Conservation (phyloP, 148 eudicot genomes). For the Silene uniflora region DNA sequence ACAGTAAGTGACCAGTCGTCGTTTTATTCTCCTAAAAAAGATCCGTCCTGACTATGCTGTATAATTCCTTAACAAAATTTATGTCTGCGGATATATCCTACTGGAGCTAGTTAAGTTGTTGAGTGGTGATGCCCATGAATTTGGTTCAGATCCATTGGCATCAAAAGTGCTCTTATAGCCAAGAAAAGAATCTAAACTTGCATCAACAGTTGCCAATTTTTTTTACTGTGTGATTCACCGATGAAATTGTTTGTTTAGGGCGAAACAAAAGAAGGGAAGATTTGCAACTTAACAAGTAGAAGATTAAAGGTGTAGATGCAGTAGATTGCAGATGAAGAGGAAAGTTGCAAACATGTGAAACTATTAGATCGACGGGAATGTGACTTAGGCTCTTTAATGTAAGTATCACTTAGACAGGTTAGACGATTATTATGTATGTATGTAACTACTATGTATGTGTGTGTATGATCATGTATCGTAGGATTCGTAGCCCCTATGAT, state of each 20-base stretch:
- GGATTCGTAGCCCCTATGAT: neutral
- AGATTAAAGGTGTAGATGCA: conserved; percentile 32
- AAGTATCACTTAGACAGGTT: conserved; percentile 18
- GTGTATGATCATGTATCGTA: conserved; percentile 18
- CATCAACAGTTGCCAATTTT: neutral
- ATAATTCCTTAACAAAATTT: neutral
- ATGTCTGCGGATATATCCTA: too few relatives aligned
- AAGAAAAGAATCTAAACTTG: neutral
- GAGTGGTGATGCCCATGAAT: neutral
- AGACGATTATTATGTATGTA: conserved; percentile 9
- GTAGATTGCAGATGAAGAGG: conserved; percentile 37
- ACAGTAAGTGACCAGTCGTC: conserved; percentile 72
- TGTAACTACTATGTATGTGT: neutral
- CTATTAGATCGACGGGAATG: too few relatives aligned
- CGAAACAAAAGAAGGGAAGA: conserved; percentile 79
- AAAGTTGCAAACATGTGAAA: conserved; percentile 21
- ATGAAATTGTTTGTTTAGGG: conserved; percentile 36
- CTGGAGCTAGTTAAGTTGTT: too few relatives aligned
- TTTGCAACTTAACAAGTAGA: conserved; percentile 49
- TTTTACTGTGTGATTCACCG: neutral
- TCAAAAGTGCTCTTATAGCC: neutral
- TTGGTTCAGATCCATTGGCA: neutral
- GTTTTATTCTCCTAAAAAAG: neutral
- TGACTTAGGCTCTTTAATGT: conserved; percentile 14
- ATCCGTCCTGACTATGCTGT: conserved; percentile 27